A percentile compares a stretch with the other conserved stretches of the same genome.
Evolutionary conservation across 164 flowering plant genomes (phyloP).

Genomic region (Sextonia rubra): DNA sequence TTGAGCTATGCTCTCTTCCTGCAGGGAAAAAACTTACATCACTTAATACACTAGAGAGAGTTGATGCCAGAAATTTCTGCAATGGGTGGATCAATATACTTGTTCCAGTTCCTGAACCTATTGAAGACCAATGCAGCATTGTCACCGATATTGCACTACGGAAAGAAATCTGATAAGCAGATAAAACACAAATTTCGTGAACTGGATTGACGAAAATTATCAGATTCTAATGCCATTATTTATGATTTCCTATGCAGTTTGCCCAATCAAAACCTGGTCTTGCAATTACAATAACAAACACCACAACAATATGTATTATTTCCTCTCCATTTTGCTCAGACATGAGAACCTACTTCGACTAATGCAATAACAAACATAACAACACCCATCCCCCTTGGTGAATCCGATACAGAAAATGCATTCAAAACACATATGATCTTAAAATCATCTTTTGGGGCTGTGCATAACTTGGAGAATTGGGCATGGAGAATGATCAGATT

Average conservation of each 20-base stretch:
- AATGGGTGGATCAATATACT: conserved; percentile 28
- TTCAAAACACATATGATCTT: background rate
- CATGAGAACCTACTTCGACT: background rate
- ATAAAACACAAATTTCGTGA: background rate
- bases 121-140: conserved; percentile 21
- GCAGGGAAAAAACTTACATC: conserved; percentile 2
- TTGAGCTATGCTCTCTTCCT: background rate
- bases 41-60: background rate
- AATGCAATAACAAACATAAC: background rate
- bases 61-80: conserved; percentile 15
- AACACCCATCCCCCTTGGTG: background rate
- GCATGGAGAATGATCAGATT: background rate
- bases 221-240: too few species aligned
- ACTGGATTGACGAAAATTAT: background rate
- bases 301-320: too few species aligned
- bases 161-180: background rate
- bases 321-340: background rate
- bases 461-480: background rate
- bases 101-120: conserved; percentile 38
- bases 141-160: conserved; percentile 3
- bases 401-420: background rate
- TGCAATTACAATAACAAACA: too few species aligned
- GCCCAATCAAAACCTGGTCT: too few species aligned
- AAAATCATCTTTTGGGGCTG: background rate
- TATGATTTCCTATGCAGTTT: too few species aligned